Percentiles rank a stretch among this genome's conserved stretches.
Conservation (phyloP, 2,329 filamentous ascomycete species). For the Dichotomopilus funicola region DNA sequence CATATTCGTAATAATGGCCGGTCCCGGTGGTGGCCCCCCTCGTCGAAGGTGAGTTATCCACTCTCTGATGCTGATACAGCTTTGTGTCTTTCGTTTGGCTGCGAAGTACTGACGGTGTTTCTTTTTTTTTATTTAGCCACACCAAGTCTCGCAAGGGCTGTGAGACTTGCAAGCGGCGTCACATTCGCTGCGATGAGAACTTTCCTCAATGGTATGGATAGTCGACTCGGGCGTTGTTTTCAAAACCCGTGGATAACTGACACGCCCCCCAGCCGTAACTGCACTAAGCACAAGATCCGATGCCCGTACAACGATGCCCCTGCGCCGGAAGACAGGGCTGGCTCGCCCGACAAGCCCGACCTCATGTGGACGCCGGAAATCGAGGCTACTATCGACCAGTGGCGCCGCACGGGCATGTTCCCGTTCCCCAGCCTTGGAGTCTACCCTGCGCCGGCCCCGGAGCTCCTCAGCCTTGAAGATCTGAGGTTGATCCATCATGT, state of each 20-base stretch:
- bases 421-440: constrained; percentile 78
- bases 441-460: constrained; percentile 66
- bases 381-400: constrained; percentile 71
- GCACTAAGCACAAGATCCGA: constrained; percentile 96
- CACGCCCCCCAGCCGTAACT: constrained; percentile 66
- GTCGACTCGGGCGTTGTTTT: background rate
- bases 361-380: constrained; percentile 84
- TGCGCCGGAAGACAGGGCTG: constrained; percentile 55
- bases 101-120: constrained; percentile 4
- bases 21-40: constrained; percentile 89
- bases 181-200: constrained; percentile 96
- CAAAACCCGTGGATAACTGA: constrained; percentile 9
- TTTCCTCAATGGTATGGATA: constrained; percentile 85
- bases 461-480: constrained; percentile 68
- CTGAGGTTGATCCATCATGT: constrained; percentile 88
- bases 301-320: constrained; percentile 95
- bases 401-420: constrained; percentile 77
- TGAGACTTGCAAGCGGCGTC: constrained; percentile 94
- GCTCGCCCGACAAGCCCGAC: constrained; percentile 57
- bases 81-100: background rate
- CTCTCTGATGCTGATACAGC: background rate
- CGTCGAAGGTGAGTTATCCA: constrained; percentile 50
- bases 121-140: constrained; percentile 54
- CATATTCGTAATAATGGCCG: constrained; percentile 62
- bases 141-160: constrained; percentile 98